Evolutionary conservation across 192 early-diverging fungal genomes (phyloP).

Genomic region (Globomyces pollinis-pini): DNA sequence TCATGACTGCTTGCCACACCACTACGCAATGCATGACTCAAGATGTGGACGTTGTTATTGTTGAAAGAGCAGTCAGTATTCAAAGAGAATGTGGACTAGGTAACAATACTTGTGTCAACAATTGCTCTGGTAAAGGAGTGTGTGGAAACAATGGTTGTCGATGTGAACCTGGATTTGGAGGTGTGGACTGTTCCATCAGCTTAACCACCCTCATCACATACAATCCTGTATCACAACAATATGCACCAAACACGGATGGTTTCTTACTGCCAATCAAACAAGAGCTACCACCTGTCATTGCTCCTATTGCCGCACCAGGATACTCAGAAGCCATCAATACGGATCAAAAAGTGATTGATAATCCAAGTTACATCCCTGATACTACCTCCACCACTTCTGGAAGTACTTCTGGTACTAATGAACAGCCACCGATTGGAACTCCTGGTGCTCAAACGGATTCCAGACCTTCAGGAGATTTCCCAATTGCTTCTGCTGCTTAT

Average conservation of each 20-base stretch:
- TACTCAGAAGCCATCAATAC: no score
- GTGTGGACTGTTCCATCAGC: background rate
- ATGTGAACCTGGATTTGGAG: background rate
- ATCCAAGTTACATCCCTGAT: background rate
- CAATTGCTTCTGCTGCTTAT: no score
- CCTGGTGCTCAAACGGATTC: background rate
- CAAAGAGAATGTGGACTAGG: constrained; percentile 1
- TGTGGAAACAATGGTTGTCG: constrained; percentile 1
- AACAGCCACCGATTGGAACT: background rate
- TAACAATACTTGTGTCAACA: constrained; percentile 4
- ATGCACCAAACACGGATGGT: background rate
- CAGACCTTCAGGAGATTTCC: background rate
- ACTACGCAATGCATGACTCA: background rate
- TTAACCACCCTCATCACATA: background rate
- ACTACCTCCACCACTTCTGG: background rate
- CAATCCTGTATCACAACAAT: background rate
- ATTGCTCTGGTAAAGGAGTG: constrained; percentile 10
- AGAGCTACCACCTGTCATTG: background rate
- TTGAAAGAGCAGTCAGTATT: background rate
- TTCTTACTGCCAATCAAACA: background rate
- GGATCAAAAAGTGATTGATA: background rate
- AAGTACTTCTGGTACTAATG: background rate
- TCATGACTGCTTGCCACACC: constrained; percentile 2
- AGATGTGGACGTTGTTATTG: background rate
- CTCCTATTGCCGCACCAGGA: background rate